Evolutionary conservation across 2,329 filamentous ascomycete species (phyloP), one percentile per base, ranked within the genome.

Genomic region (Orbilia ellipsospora): DNA sequence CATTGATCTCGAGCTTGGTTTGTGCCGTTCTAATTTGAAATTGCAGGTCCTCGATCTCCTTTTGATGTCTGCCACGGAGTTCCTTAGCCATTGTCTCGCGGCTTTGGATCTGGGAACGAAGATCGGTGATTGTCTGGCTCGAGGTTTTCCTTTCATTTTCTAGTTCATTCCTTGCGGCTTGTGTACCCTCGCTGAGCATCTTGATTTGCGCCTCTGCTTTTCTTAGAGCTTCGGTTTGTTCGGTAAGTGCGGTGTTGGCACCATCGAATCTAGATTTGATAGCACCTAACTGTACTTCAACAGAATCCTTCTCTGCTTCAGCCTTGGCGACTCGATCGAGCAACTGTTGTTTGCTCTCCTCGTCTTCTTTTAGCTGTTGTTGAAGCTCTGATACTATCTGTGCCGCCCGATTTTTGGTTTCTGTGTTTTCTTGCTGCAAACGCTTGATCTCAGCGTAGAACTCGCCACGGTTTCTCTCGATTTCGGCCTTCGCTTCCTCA

Each of bases 341-440:
- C 12, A 74, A 59, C 15, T 74, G 70, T 40, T 74, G 70, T 36
- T 74, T 74, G 31, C 40, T 68, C 31, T 74, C 70, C 23, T 74
- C 70, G 4, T 74, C 70, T 12, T 74, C 70, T 7, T 64, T 68
- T 15, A 74, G 45, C 18, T 68, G 70, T 15, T 68, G 63, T 44
- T 74, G 70, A 31, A 74, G 70, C 13, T 74, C 70, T 1, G 70
- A 66, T 13, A 74, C 63, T 5, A 74, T 45, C 20, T 68, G 26
- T n/a, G 70, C 70, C 0, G 63, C 70, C 44, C 63, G 56, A 36
- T 74, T 56, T 28, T 74, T 74, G 13, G 70, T 74, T 23, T 56
- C 31, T 28, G 57, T 54, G 23, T 62, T 63, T 51, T 74, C 70
- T 13, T 36, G 28, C 6, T 18, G 36, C 5, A 74, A 57, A 13